These are phyloP conservation scores for Nemania serpens DNA, from an alignment of 2,329 filamentous ascomycete species.

Conservation along the genomic window DNA sequence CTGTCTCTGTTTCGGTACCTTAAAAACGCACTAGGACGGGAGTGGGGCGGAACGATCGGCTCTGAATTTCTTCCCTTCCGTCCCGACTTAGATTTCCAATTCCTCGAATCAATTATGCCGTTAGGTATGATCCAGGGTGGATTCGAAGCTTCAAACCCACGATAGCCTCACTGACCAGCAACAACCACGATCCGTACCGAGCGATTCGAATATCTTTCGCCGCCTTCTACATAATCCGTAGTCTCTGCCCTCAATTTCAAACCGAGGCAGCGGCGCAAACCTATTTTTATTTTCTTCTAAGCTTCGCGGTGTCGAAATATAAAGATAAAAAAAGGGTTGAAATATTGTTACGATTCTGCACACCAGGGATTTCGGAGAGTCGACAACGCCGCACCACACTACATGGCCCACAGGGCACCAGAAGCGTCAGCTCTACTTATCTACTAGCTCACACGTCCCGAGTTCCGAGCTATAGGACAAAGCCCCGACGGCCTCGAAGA, in stretches of 20 bases:
- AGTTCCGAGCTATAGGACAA: too few species aligned
- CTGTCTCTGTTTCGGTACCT: too few species aligned
- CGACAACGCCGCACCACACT: neutral
- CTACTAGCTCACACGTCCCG: neutral
- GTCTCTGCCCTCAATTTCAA: too few species aligned
- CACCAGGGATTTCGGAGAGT: neutral
- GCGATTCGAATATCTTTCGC: too few species aligned
- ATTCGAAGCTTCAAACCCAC: conserved; percentile 7
- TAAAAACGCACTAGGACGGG: neutral
- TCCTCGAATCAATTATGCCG: neutral
- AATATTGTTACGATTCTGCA: too few species aligned
- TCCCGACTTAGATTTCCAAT: conserved; percentile 33
- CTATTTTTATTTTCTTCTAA: too few species aligned
- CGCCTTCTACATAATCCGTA: too few species aligned
- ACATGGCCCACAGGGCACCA: conserved; percentile 10
- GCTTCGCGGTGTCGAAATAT: too few species aligned
- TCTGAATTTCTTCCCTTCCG: conserved; percentile 27
- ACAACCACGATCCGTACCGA: neutral
- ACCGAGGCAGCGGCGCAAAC: too few species aligned
- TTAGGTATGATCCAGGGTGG: too few species aligned
- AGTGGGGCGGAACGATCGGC: conserved; percentile 13
- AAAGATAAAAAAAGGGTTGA: too few species aligned
- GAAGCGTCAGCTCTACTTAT: neutral
- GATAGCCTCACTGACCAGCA: conserved; percentile 31
- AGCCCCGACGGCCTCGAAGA: too few species aligned